These are phyloP conservation scores for Pleurostoma richardsiae DNA, from an alignment of 2,329 filamentous ascomycete species.

Conservation along the genomic window DNA sequence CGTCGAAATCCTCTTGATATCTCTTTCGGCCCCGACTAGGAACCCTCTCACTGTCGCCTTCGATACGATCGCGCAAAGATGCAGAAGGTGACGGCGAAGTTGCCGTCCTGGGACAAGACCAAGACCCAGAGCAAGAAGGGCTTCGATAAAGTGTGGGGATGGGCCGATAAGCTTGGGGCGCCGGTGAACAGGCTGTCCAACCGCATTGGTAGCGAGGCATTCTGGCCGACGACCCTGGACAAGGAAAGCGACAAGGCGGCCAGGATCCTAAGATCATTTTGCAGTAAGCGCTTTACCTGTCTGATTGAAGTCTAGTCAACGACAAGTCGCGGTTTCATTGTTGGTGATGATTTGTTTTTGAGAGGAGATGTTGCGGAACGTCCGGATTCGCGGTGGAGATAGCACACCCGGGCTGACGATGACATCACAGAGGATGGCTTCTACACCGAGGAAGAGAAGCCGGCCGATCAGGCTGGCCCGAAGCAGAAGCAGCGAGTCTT, in stretches of 20 bases:
- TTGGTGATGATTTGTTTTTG: no score
- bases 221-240: conserved; percentile 70
- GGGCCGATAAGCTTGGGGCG: conserved; percentile 56
- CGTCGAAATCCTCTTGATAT: neutral
- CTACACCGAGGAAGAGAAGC: conserved; percentile 3
- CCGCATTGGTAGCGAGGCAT: conserved; percentile 65
- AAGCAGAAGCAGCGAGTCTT: conserved; percentile 14
- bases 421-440: conserved; percentile 1
- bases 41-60: neutral
- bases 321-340: no score
- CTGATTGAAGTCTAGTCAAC: no score
- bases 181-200: conserved; percentile 66
- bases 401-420: neutral
- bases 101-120: conserved; percentile 47
- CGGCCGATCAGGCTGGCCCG: conserved; percentile 1
- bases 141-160: conserved; percentile 68
- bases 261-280: conserved; percentile 68
- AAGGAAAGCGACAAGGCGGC: conserved; percentile 74
- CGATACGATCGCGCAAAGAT: conserved; percentile 17
- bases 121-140: conserved; percentile 56
- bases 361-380: neutral
- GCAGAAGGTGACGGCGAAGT: conserved; percentile 25
- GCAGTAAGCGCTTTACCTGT: conserved; percentile 32
- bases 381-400: neutral
- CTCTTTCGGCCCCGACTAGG: neutral